Evolutionary conservation across 2,329 filamentous ascomycete genomes (phyloP), one percentile per base, ranked within the genome.

Genomic region (Lasiodiplodia theobromae): DNA sequence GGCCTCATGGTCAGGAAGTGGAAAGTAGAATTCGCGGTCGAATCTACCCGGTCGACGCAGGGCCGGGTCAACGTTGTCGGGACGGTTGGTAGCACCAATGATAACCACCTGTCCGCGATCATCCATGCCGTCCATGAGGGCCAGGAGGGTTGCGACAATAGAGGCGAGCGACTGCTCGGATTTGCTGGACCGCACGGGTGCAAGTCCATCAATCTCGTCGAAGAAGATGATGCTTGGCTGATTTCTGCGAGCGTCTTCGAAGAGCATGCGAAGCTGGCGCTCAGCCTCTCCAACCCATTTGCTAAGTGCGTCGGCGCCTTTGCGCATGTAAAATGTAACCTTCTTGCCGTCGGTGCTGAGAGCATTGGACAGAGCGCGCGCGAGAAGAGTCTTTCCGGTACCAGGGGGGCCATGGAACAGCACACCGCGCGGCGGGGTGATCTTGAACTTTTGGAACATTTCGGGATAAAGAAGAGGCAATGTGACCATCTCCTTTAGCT

Each of bases 151-250:
- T 1, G 94, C 96, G 16, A 97, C 95, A 71, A 99, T 99, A 2
- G 95, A 98, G 6, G 96, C 94, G 80, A 99, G 96, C 69, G 98
- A 98, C 81, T 99, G 96, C 78, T 99, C 96, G 81, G 98, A 95
- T 79, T 98, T 98, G 81, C 95, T 97, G 14, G 96, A 98, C 74
- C 96, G 88, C 40, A 98, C 96, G 64, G 96, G 96, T 2, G 96
- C 96, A 71, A 99, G 86, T 67, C 96, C 96, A 81, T 99, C 96
- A 73, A 99, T 99, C 79, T 99, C 96, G 78, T 99, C 96, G 74
- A 99, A 98, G 84, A 99, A 99, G 79, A 99, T 99, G 80, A 99
- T 99, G 79, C 95, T 98, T 0, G 96, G 96, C 76, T 99, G 96
- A 1, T 92, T 98, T 78, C 94, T 96, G 70, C 95, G 88, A 18